Conservation (phyloP, 371 early-diverging fungal genomes). For the Dichotomocladium elegans region DNA sequence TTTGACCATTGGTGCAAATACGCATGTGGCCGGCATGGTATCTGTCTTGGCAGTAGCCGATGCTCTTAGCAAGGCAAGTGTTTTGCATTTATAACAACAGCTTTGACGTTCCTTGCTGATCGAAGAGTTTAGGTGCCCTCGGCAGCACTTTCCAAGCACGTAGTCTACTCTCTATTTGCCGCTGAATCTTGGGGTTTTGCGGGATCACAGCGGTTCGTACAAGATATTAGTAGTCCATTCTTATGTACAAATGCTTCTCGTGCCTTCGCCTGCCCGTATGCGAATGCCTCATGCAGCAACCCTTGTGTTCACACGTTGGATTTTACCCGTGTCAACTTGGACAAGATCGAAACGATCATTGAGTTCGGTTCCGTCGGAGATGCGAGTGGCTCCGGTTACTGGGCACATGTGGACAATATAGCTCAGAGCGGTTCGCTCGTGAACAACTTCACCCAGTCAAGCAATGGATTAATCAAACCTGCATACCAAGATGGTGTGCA, state of each 20-base stretch:
- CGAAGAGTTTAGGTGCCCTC: conserved; percentile 37
- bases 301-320: conserved; percentile 63
- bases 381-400: conserved; percentile 20
- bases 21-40: conserved; percentile 58
- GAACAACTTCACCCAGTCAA: conserved; percentile 4
- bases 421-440: conserved; percentile 19
- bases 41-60: conserved; percentile 68
- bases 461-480: conserved; percentile 19
- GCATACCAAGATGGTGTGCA: conserved; percentile 50
- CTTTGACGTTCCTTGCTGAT: background rate
- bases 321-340: conserved; percentile 62
- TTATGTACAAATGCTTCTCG: conserved; percentile 53
- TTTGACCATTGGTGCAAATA: conserved; percentile 49
- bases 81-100: background rate
- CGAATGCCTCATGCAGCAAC: conserved; percentile 48
- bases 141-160: conserved; percentile 52
- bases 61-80: conserved; percentile 60
- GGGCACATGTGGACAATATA: conserved; percentile 44
- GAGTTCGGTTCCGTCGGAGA: conserved; percentile 51
- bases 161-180: conserved; percentile 70
- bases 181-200: conserved; percentile 77
- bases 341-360: conserved; percentile 56
- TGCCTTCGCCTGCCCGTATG: conserved; percentile 41
- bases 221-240: conserved; percentile 61
- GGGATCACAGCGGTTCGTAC: conserved; percentile 78